A percentile compares a stretch with the other conserved stretches of the same genome.
phyloP scores from a whole-genome alignment of 495 filamentous ascomycete genomes.

The Hypoxylon perforatum region DNA sequence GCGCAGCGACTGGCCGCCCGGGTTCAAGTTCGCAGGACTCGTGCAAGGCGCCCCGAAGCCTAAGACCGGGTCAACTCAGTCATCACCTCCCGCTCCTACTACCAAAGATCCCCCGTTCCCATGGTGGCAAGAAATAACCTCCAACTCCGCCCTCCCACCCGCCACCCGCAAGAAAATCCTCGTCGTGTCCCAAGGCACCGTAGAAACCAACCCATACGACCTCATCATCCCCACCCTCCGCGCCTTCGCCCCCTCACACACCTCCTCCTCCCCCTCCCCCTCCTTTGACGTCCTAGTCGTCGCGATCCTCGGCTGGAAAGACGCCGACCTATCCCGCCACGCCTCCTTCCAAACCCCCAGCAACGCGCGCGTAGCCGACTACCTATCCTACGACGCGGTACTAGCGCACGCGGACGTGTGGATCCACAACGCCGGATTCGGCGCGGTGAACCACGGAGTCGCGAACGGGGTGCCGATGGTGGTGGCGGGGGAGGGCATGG shows the following conservation, averaged over 20 bases:
- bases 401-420: slow-evolving; percentile 51
- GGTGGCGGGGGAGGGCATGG: slow-evolving; percentile 49
- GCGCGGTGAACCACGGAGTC: slow-evolving; percentile 52
- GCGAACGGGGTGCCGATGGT: slow-evolving; percentile 55
- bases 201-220: slow-evolving; percentile 43
- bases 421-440: slow-evolving; percentile 54
- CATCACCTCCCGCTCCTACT: too few species aligned
- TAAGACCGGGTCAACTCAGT: neutral
- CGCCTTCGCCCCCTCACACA: slow-evolving; percentile 39
- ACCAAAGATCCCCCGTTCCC: slow-evolving; percentile 18
- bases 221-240: slow-evolving; percentile 51
- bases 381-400: slow-evolving; percentile 50
- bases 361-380: slow-evolving; percentile 49
- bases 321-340: slow-evolving; percentile 32
- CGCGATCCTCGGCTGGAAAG: slow-evolving; percentile 47
- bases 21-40: slow-evolving; percentile 49
- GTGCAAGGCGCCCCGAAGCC: slow-evolving; percentile 35
- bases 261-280: too few species aligned
- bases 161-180: slow-evolving; percentile 42
- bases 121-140: slow-evolving; percentile 40
- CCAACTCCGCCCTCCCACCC: slow-evolving; percentile 10
- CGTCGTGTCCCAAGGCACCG: slow-evolving; percentile 54
- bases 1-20: slow-evolving; percentile 46
- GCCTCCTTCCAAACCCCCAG: slow-evolving; percentile 23
- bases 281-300: slow-evolving; percentile 49